phyloP scores from a whole-genome alignment of 2,329 filamentous ascomycete genomes.

The Cercospora nicotianae region DNA sequence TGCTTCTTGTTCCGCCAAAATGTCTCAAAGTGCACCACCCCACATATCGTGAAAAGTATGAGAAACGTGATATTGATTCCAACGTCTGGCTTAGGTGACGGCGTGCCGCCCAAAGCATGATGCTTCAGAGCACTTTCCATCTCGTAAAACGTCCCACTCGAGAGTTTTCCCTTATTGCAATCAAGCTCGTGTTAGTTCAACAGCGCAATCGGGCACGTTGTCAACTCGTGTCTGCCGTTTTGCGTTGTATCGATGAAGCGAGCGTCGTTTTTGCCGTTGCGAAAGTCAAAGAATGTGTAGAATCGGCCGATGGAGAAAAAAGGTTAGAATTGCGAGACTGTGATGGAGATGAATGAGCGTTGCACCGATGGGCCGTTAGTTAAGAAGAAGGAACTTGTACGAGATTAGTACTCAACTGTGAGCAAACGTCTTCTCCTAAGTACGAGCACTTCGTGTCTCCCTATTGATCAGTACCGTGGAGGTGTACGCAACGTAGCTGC shows the following conservation, averaged over 20 bases:
- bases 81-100: slow-evolving; percentile 60
- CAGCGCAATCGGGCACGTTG: slow-evolving; percentile 2
- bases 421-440: slow-evolving; percentile 13
- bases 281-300: slow-evolving; percentile 12
- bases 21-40: slow-evolving; percentile 59
- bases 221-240: slow-evolving; percentile 6
- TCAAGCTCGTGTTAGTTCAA: background rate
- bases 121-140: slow-evolving; percentile 8
- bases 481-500: background rate
- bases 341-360: slow-evolving; percentile 2
- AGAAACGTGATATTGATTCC: slow-evolving; percentile 66
- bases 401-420: slow-evolving; percentile 11
- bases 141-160: background rate
- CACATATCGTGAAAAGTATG: slow-evolving; percentile 56
- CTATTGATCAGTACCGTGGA: slow-evolving; percentile 13
- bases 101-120: slow-evolving; percentile 59
- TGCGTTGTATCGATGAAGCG: background rate
- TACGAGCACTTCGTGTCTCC: slow-evolving; percentile 7
- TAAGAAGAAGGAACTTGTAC: background rate
- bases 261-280: slow-evolving; percentile 7
- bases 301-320: background rate
- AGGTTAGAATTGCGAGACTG: slow-evolving; percentile 6
- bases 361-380: slow-evolving; percentile 5
- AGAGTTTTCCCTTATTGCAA: background rate
- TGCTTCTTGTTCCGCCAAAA: slow-evolving; percentile 52